phyloP scores from a whole-genome alignment of 257 asterid species.

The Misopates orontium region DNA sequence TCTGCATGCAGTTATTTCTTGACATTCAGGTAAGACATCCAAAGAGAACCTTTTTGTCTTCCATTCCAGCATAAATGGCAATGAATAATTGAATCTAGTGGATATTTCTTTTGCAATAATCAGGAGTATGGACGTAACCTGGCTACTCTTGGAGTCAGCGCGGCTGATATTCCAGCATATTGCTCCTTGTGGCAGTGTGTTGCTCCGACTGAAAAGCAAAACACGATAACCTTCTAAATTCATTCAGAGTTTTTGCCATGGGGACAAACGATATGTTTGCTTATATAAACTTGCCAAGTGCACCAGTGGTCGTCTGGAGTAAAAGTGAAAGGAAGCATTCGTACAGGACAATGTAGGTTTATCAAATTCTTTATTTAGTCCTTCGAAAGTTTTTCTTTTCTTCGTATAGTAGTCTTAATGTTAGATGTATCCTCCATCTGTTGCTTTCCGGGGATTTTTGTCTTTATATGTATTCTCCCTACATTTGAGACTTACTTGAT shows the following conservation, averaged over 20 bases:
- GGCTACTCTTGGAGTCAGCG: conserved; percentile 72
- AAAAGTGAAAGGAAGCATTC: neutral
- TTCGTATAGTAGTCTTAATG: neutral
- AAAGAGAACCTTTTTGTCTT: neutral
- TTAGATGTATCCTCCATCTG: too few species aligned
- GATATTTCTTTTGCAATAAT: neutral
- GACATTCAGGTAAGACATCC: conserved; percentile 70
- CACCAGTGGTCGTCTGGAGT: neutral
- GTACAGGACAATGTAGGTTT: conserved; percentile 6
- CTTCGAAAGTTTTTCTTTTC: neutral
- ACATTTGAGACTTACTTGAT: too few species aligned
- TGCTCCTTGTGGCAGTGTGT: conserved; percentile 84
- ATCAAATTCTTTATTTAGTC: conserved; percentile 17
- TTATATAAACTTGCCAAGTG: neutral
- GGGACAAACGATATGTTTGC: too few species aligned
- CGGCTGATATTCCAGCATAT: conserved; percentile 67
- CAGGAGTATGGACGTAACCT: conserved; percentile 93
- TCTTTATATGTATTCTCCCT: too few species aligned
- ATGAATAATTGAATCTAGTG: conserved; percentile 16
- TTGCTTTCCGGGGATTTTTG: too few species aligned
- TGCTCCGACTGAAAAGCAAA: conserved; percentile 79
- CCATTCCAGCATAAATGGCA: neutral
- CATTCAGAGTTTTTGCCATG: too few species aligned
- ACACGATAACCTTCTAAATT: conserved; percentile 52
- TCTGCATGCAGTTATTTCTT: conserved; percentile 93